These are phyloP conservation scores for Apiospora saccharicola DNA, from an alignment of 2,329 filamentous ascomycete species.

Conservation along the genomic window DNA sequence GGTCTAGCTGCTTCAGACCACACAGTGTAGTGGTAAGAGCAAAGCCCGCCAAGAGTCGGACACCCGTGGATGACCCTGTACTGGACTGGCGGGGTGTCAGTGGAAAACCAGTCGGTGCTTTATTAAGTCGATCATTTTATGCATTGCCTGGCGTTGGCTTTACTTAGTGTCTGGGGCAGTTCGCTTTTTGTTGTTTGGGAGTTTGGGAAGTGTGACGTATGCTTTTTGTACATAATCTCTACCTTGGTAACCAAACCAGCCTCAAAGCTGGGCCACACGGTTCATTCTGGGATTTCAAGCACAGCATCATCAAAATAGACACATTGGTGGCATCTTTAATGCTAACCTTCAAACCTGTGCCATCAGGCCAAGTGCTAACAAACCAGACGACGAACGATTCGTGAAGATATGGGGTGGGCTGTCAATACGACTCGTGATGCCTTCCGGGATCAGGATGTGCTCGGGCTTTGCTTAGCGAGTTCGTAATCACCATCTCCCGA, in stretches of 20 bases:
- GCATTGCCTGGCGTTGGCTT: constrained; percentile 40
- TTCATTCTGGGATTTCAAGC: background rate
- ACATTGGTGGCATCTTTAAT: background rate
- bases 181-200: background rate
- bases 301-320: background rate
- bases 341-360: background rate
- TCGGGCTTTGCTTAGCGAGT: background rate
- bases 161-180: background rate
- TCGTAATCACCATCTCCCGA: background rate
- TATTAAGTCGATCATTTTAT: constrained; percentile 24
- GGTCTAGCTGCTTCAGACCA: constrained; percentile 5
- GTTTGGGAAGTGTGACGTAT: constrained; percentile 4
- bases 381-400: background rate
- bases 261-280: background rate
- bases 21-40: background rate
- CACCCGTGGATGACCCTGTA: background rate
- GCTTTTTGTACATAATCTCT: constrained; percentile 1
- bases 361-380: background rate
- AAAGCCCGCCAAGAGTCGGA: background rate
- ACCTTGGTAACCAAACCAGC: background rate
- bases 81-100: background rate
- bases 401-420: background rate
- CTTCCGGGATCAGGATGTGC: background rate
- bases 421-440: background rate
- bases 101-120: constrained; percentile 15